Percentiles rank a stretch among this genome's conserved stretches.
phyloP scores from a whole-genome alignment of 208 protist species.

The Wallacemonas sp. region DNA sequence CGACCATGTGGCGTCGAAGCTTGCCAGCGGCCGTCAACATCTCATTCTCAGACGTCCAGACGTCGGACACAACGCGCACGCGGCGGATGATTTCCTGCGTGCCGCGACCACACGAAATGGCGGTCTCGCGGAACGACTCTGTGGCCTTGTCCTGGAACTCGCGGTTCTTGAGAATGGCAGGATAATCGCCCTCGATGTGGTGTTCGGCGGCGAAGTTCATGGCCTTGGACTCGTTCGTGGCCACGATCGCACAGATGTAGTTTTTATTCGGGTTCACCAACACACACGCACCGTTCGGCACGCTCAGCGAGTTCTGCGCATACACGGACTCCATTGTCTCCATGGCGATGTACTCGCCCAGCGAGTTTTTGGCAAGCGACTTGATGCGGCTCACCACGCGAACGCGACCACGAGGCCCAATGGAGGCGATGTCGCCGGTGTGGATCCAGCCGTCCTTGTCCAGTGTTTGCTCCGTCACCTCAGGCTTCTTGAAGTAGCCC shows the following conservation, averaged over 20 bases:
- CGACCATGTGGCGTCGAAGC: conserved; percentile 30
- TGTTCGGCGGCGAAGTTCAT: conserved; percentile 49
- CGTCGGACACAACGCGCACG: conserved; percentile 29
- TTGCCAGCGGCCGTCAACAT: conserved; percentile 39
- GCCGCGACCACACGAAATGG: no score
- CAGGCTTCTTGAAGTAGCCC: conserved; percentile 91
- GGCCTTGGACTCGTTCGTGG: conserved; percentile 47
- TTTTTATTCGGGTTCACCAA: conserved; percentile 74
- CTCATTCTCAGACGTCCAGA: conserved; percentile 49
- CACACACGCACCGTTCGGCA: conserved; percentile 72
- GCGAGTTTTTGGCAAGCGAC: conserved; percentile 90
- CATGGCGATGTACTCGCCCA: conserved; percentile 92
- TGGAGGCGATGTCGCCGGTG: conserved; percentile 83
- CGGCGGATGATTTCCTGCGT: conserved; percentile 26
- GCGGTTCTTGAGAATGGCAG: not conserved
- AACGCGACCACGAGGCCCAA: conserved; percentile 47
- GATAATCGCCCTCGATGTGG: conserved; percentile 15
- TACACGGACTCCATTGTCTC: conserved; percentile 83
- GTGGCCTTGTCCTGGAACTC: conserved; percentile 12
- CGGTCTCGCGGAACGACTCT: not conserved
- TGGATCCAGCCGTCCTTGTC: conserved; percentile 87
- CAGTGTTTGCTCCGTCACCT: conserved; percentile 80
- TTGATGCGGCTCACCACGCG: conserved; percentile 88
- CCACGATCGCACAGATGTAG: conserved; percentile 65
- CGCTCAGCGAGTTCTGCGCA: conserved; percentile 47